Conservation (phyloP, 371 early-diverging fungal genomes). For the Mortierella sp. region DNA sequence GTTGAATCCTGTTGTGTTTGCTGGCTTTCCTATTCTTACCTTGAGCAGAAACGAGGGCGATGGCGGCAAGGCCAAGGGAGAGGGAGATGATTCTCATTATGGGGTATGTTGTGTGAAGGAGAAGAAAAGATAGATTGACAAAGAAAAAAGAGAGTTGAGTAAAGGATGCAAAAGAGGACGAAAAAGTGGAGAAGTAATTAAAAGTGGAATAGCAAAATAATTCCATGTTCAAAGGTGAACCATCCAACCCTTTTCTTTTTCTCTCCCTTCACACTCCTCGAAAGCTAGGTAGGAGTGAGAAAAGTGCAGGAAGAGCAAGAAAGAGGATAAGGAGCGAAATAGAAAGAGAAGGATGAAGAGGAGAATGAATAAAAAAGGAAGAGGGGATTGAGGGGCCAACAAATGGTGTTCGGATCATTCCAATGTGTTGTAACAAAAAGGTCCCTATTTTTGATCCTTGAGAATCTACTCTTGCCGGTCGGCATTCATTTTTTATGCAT, state of each 20-base stretch:
- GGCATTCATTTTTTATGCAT: no score
- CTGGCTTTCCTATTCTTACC: conserved; percentile 7
- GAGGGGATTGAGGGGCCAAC: not conserved
- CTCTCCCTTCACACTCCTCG: no score
- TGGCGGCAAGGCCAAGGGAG: conserved; percentile 22
- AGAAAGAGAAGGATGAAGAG: not conserved
- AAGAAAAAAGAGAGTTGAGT: no score
- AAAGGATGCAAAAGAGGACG: no score
- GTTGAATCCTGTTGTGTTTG: not conserved
- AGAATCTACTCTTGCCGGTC: no score
- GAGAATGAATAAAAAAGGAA: not conserved
- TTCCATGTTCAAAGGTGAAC: no score
- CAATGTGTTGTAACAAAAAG: not conserved
- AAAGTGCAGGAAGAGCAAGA: not conserved
- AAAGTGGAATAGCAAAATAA: no score
- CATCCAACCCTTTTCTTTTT: no score
- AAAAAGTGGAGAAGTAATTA: not conserved
- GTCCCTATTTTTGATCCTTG: no score
- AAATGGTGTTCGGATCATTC: no score
- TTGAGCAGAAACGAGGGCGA: conserved; percentile 19
- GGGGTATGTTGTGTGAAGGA: not conserved
- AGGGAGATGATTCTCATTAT: conserved; percentile 25
- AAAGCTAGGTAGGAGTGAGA: no score
- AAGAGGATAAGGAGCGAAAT: not conserved
- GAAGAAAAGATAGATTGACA: no score